Base-by-base conservation (phyloP, 257 asterid species). In the Solanum gracilifrons region DNA sequence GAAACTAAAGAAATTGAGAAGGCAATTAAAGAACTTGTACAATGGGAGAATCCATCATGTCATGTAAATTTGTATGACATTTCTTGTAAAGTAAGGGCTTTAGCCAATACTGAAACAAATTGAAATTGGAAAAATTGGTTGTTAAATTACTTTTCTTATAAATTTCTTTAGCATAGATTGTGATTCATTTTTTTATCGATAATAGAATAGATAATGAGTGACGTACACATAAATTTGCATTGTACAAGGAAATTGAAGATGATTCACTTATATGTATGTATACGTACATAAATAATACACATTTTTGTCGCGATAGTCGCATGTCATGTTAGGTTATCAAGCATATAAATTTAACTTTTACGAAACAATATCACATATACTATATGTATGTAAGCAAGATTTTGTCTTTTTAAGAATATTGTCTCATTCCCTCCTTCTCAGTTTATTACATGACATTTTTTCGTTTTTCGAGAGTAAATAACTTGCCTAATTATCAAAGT, bases 31-130 rank as follows among this genome's bases (percentile, higher is more conserved):
- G 98, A 96, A 85, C 69, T 94, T 88, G 87, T 95, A 51, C 98
- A 96, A 88, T 95, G 96, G 98, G 99, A 93, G 87, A 95, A 95
- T 79, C 98, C 99, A n/a, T 92, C 96, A 0, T 87, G 74, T 25
- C 92, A 85, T 87, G 96, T 96, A 35, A 91, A 94, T 92, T 86
- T 96, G 93, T 88, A 89, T 88, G 94, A 90, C 21, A 94, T 96
- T 85, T 74, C 92, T 71, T 92, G 91, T 76, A 96, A 96, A 88
- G 86, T 88, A 80, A 90, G 80, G 68, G 95, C 93, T 87, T 75
- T 91, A 37, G 87, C 89, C 74, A 89, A 89, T 89, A 86, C 41
- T 66, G 13, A 37, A 85, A 84, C 37, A 64, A 84, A 85, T 11
- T 85, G 64, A 85, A 80, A 48, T 8, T 21, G 21, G 58, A 18